Percentiles rank a stretch among this genome's conserved stretches.
Evolutionary conservation across 441 rosid species (phyloP).

Genomic region (Erodium texanum): DNA sequence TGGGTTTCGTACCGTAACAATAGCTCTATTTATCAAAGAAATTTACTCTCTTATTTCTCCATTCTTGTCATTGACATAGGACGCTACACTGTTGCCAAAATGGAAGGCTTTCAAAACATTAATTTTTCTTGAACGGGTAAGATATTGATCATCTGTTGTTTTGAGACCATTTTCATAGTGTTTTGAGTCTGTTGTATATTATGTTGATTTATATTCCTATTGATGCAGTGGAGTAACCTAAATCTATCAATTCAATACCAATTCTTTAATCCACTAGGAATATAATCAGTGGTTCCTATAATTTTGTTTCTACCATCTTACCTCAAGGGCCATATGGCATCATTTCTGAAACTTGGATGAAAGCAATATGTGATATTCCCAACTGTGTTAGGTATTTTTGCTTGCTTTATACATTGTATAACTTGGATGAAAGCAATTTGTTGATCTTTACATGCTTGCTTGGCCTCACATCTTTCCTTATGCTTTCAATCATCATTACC

Average conservation of each 20-base stretch:
- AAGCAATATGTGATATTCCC: not conserved
- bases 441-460: not conserved
- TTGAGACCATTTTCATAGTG: constrained; percentile 2
- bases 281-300: not conserved
- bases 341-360: not conserved
- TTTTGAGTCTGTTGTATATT: constrained; percentile 3
- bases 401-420: no score
- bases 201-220: not conserved
- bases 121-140: constrained; percentile 78
- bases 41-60: constrained; percentile 5
- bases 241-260: not conserved
- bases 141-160: constrained; percentile 16
- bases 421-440: no score
- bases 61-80: constrained; percentile 31
- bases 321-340: no score
- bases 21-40: constrained; percentile 8
- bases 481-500: not conserved
- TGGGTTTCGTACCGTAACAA: not conserved
- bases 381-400: no score
- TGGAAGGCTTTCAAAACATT: constrained; percentile 90
- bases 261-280: not conserved
- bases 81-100: constrained; percentile 52
- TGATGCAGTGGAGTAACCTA: not conserved
- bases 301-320: constrained; percentile 1
- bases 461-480: not conserved